phyloP scores from a whole-genome alignment of 345 rosid species.

The Gossypium australe region DNA sequence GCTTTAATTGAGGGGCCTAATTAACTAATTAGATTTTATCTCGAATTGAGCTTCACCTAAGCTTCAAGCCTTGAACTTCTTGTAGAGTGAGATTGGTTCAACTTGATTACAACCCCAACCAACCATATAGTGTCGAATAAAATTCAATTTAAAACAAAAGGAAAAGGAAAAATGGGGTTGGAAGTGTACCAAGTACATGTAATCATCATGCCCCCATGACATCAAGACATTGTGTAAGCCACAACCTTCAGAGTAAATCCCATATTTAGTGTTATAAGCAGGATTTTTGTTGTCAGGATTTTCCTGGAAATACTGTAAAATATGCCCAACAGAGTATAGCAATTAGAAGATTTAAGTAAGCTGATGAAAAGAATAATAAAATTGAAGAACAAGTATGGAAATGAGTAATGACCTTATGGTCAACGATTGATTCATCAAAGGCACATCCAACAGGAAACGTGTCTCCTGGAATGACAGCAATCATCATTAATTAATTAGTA shows the following conservation, averaged over 20 bases:
- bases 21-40: too few relatives aligned
- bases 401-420: conserved; percentile 50
- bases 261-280: conserved; percentile 41
- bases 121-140: not conserved
- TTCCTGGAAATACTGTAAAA: conserved; percentile 44
- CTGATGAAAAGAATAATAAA: too few relatives aligned
- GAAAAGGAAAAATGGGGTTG: not conserved
- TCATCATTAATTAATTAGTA: not conserved
- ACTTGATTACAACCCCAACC: too few relatives aligned
- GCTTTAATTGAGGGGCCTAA: too few relatives aligned
- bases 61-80: too few relatives aligned
- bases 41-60: too few relatives aligned
- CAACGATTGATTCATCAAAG: conserved; percentile 61
- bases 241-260: conserved; percentile 45
- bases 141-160: not conserved
- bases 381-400: not conserved
- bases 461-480: conserved; percentile 39
- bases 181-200: conserved; percentile 50
- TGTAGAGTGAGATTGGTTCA: too few relatives aligned
- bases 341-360: too few relatives aligned
- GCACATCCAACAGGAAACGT: conserved; percentile 82
- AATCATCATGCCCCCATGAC: conserved; percentile 68
- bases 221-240: conserved; percentile 50
- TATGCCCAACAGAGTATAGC: too few relatives aligned
- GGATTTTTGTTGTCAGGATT: conserved; percentile 49